Percentiles rank a stretch among this genome's conserved stretches.
Conservation (phyloP, 2,329 filamentous ascomycete species). For the Daldinia sp. region DNA sequence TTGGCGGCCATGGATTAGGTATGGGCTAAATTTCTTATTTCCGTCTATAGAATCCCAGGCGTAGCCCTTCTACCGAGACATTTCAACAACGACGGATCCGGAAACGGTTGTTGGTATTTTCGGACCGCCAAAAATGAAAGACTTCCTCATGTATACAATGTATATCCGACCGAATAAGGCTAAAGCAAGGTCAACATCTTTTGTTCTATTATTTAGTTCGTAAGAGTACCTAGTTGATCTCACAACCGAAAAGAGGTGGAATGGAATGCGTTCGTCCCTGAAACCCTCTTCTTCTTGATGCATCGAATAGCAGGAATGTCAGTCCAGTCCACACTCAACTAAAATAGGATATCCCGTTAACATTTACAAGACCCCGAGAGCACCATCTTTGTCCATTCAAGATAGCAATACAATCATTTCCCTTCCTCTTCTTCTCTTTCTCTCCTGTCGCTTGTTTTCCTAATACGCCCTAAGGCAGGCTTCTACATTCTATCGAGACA, state of each 20-base stretch:
- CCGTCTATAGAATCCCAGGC: too few relatives aligned
- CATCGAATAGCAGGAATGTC: conserved; percentile 34
- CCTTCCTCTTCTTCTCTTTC: conserved; percentile 14
- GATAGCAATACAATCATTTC: conserved; percentile 18
- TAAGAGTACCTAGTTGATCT: conserved; percentile 5
- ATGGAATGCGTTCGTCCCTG: conserved; percentile 33
- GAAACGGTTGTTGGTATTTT: conserved; percentile 16
- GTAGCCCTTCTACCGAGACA: not conserved
- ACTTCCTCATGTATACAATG: not conserved
- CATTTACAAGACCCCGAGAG: conserved; percentile 2
- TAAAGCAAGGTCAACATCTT: conserved; percentile 21
- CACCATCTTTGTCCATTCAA: conserved; percentile 26
- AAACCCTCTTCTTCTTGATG: conserved; percentile 13
- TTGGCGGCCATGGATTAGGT: too few relatives aligned
- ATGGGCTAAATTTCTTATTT: too few relatives aligned
- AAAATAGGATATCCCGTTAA: conserved; percentile 5
- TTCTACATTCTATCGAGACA: not conserved
- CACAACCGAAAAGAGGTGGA: conserved; percentile 23
- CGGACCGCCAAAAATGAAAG: conserved; percentile 8
- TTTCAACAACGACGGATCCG: conserved; percentile 11
- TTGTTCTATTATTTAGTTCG: conserved; percentile 28
- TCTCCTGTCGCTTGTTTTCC: not conserved
- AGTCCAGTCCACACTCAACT: conserved; percentile 20
- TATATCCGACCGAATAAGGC: conserved; percentile 31
- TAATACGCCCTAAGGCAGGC: not conserved